phyloP scores from a whole-genome alignment of 768 basidiomycete genomes.

The Phaeotremella skinneri region DNA sequence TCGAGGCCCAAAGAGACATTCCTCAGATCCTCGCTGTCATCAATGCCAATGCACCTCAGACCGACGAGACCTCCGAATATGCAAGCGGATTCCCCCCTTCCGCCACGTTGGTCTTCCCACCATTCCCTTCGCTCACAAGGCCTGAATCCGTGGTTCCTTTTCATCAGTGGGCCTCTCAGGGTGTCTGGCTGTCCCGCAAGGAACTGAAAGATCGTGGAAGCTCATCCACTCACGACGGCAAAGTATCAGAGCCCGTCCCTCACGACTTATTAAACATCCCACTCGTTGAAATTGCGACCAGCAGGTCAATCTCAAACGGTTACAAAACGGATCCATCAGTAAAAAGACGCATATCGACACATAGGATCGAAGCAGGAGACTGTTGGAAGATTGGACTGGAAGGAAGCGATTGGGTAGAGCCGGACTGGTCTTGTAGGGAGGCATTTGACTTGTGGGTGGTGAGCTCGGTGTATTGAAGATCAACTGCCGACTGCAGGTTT shows the following conservation, averaged over 20 bases:
- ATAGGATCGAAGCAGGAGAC: slow-evolving; percentile 19
- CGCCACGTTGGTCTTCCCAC: background rate
- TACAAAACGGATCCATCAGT: too few species aligned
- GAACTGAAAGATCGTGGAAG: too few species aligned
- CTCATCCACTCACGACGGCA: too few species aligned
- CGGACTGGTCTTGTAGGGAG: slow-evolving; percentile 24
- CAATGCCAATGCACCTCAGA: background rate
- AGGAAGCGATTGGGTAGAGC: slow-evolving; percentile 30
- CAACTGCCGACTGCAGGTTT: background rate
- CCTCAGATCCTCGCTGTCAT: background rate
- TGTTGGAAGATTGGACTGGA: slow-evolving; percentile 34
- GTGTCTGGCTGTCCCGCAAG: background rate
- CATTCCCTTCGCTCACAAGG: background rate
- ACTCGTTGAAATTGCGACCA: too few species aligned
- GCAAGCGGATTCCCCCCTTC: slow-evolving; percentile 4
- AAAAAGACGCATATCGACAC: slow-evolving; percentile 4
- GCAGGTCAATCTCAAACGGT: too few species aligned
- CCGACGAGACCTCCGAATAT: too few species aligned
- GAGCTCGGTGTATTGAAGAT: background rate
- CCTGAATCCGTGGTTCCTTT: background rate
- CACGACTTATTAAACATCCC: too few species aligned
- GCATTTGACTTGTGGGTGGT: slow-evolving; percentile 27
- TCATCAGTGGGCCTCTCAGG: background rate
- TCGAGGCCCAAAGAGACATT: too few species aligned
- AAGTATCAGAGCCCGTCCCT: too few species aligned